Percentiles rank a stretch among this genome's conserved stretches.
phyloP scores from a whole-genome alignment of 345 rosid species.

The Brassica carinata region DNA sequence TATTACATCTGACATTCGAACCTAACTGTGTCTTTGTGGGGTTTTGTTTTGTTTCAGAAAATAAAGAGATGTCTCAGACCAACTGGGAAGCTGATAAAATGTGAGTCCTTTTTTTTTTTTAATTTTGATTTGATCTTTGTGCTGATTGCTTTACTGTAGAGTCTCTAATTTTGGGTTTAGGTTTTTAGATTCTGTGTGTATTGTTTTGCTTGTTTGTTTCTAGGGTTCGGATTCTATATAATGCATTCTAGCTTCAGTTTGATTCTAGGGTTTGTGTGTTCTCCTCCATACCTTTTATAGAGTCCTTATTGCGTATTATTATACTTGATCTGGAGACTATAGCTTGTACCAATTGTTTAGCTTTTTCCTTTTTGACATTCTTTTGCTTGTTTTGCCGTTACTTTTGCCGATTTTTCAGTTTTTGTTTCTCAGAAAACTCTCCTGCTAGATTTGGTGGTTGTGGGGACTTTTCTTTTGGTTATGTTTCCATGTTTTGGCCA shows the following conservation, averaged over 20 bases:
- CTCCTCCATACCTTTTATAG: slow-evolving; percentile 9
- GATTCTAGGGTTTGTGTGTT: slow-evolving; percentile 47
- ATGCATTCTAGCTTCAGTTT: slow-evolving; percentile 30
- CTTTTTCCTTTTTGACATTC: slow-evolving; percentile 11
- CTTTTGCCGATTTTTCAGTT: slow-evolving; percentile 24
- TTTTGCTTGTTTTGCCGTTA: slow-evolving; percentile 6
- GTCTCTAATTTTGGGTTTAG: neutral
- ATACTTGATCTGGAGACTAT: slow-evolving; percentile 3
- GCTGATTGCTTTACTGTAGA: neutral
- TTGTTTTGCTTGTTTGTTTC: slow-evolving; percentile 24
- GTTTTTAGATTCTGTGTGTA: neutral
- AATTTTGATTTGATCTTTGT: neutral
- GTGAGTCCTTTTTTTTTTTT: slow-evolving; percentile 46
- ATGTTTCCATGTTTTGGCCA: slow-evolving; percentile 27
- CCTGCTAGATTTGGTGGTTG: slow-evolving; percentile 23
- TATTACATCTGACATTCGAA: neutral
- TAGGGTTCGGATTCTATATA: slow-evolving; percentile 30
- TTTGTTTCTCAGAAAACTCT: slow-evolving; percentile 24
- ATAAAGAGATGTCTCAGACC: slow-evolving; percentile 72
- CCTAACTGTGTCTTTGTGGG: neutral
- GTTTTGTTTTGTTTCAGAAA: neutral
- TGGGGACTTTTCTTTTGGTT: slow-evolving; percentile 11
- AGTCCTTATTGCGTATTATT: neutral
- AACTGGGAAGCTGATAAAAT: slow-evolving; percentile 99
- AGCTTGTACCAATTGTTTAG: neutral